These are phyloP conservation scores for Ceratocystis papillata DNA, from an alignment of 2,329 filamentous ascomycete genomes.

Conservation along the genomic window DNA sequence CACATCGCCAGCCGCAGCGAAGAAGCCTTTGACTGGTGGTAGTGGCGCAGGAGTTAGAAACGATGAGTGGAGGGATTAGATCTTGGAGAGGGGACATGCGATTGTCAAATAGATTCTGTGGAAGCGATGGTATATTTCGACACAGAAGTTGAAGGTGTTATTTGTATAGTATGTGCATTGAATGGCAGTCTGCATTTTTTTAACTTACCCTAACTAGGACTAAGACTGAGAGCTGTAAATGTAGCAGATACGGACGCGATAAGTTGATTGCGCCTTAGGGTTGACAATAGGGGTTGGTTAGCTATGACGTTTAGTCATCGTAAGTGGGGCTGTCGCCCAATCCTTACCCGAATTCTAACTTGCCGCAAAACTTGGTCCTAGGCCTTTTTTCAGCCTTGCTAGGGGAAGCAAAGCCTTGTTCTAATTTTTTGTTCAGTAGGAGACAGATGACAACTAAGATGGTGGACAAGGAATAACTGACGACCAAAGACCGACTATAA, in stretches of 20 bases:
- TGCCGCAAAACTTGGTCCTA: neutral
- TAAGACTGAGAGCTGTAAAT: neutral
- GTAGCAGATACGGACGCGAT: neutral
- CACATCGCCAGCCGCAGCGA: constrained; percentile 14
- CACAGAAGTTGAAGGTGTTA: neutral
- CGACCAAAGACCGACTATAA: too few species aligned
- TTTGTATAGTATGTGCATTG: constrained; percentile 10
- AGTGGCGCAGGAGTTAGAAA: constrained; percentile 34
- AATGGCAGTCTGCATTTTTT: neutral
- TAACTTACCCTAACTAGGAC: neutral
- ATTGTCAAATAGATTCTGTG: constrained; percentile 1
- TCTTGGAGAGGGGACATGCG: neutral
- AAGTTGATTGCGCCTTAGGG: neutral
- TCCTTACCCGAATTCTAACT: constrained; percentile 7
- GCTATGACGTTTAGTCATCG: constrained; percentile 15
- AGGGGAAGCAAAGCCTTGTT: neutral
- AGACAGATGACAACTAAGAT: too few species aligned
- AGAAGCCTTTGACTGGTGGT: constrained; percentile 25
- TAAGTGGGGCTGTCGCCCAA: constrained; percentile 14
- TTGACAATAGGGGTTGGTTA: neutral
- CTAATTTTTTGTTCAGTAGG: neutral
- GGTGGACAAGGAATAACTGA: too few species aligned
- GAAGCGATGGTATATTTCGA: neutral
- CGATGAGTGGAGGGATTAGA: constrained; percentile 38
- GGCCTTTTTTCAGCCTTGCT: constrained; percentile 3